Percentiles rank a stretch among this genome's conserved stretches.
phyloP scores from a whole-genome alignment of 2,329 filamentous ascomycete species.

The Diaporthe vexans region DNA sequence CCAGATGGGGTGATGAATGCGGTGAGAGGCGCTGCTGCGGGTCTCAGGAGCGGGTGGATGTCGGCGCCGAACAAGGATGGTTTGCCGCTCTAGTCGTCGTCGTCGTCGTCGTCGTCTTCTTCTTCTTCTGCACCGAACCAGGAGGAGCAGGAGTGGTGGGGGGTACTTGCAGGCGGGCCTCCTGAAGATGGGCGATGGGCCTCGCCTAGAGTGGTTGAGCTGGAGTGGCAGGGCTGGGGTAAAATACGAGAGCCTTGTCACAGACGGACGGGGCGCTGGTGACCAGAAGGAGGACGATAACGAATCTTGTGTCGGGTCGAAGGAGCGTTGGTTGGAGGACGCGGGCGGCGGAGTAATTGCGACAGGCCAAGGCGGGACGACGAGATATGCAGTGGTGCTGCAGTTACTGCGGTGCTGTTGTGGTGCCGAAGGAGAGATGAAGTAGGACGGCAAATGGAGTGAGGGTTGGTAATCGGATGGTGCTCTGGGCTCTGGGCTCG shows the following conservation, averaged over 20 bases:
- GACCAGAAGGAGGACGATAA: background rate
- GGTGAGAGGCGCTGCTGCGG: constrained; percentile 4
- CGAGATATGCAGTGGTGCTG: constrained; percentile 1
- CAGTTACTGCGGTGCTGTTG: background rate
- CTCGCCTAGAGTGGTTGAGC: too few species aligned
- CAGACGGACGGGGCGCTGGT: background rate
- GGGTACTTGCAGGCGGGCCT: background rate
- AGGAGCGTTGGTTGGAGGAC: background rate
- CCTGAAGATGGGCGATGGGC: background rate
- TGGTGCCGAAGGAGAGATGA: constrained; percentile 20
- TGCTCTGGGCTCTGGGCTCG: background rate
- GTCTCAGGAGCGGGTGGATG: constrained; percentile 34
- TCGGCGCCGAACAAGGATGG: constrained; percentile 14
- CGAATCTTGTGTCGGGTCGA: background rate
- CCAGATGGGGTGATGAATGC: constrained; percentile 2
- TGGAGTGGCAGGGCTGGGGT: background rate
- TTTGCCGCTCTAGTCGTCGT: background rate
- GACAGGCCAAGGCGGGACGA: constrained; percentile 24
- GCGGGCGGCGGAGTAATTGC: constrained; percentile 25
- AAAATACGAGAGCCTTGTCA: background rate
- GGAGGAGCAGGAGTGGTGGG: background rate
- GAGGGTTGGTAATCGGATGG: constrained; percentile 7
- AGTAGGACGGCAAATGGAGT: constrained; percentile 10
- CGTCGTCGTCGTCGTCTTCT: background rate
- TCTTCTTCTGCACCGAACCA: background rate